These are phyloP conservation scores for Thalassiosira delicatula DNA, from an alignment of 352 stramenopile genomes.

Conservation along the genomic window DNA sequence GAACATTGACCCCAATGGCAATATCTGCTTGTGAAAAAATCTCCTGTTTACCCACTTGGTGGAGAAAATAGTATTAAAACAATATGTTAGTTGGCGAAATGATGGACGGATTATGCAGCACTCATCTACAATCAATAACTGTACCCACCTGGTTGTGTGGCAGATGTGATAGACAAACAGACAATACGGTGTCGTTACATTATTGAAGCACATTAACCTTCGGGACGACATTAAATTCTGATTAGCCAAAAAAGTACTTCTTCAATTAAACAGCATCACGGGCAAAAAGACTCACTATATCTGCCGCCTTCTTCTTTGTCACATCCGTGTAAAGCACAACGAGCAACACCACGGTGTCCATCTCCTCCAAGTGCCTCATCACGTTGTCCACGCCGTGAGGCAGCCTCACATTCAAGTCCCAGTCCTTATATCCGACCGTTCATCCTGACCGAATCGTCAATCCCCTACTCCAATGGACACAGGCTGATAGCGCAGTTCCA, in stretches of 20 bases:
- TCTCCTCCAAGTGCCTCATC: constrained; percentile 93
- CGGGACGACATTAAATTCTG: background rate
- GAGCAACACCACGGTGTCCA: constrained; percentile 98
- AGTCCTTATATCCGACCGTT: constrained; percentile 97
- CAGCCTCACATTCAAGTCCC: constrained; percentile 87
- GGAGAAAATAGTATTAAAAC: no score
- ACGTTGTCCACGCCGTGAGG: constrained; percentile 96
- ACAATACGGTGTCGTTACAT: constrained; percentile 86
- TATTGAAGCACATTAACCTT: constrained; percentile 86
- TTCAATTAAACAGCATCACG: constrained; percentile 50
- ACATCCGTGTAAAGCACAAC: constrained; percentile 98
- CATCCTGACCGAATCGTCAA: constrained; percentile 94
- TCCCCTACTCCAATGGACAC: constrained; percentile 89
- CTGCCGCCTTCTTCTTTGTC: constrained; percentile 92
- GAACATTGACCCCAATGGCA: constrained; percentile 83
- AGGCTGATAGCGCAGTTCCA: constrained; percentile 99
- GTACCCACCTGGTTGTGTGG: constrained; percentile 35
- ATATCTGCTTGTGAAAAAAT: constrained; percentile 86
- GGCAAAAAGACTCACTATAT: constrained; percentile 89
- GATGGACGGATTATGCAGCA: no score
- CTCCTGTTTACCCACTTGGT: constrained; percentile 76
- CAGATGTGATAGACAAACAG: constrained; percentile 82
- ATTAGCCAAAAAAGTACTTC: background rate
- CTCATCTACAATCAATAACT: no score
- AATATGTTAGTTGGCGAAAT: no score